A percentile compares a stretch with the other conserved stretches of the same genome.
phyloP scores from a whole-genome alignment of 2,329 filamentous ascomycete genomes.

The Cladorrhinum sp. region DNA sequence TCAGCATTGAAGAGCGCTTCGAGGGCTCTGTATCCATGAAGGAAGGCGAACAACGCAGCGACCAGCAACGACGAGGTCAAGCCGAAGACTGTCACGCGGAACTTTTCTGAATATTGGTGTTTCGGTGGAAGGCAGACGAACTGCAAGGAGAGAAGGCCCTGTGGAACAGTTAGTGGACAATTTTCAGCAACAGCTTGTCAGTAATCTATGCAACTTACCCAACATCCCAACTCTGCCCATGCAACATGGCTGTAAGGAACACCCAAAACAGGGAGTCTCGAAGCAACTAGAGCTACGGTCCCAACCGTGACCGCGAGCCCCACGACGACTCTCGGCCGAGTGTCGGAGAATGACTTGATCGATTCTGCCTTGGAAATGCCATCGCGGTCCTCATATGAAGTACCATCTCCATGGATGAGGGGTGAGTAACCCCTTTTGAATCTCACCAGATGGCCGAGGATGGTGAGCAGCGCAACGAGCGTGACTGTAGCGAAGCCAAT shows the following conservation, averaged over 20 bases:
- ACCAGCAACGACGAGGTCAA: constrained; percentile 28
- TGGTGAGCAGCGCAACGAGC: constrained; percentile 17
- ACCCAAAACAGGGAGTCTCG: constrained; percentile 22
- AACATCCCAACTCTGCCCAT: constrained; percentile 19
- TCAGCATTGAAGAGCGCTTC: constrained; percentile 17
- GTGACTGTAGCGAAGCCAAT: constrained; percentile 7
- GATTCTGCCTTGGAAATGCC: constrained; percentile 35
- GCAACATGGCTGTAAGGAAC: neutral
- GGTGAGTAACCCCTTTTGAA: constrained; percentile 20
- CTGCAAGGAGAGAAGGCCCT: constrained; percentile 31
- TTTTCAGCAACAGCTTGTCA: neutral
- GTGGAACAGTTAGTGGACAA: neutral
- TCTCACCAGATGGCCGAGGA: constrained; percentile 5
- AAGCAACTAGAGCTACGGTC: constrained; percentile 27
- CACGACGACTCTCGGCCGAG: constrained; percentile 27
- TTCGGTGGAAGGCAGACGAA: constrained; percentile 30
- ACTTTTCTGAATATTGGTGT: constrained; percentile 30
- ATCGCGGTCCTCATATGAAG: constrained; percentile 31
- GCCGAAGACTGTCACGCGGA: constrained; percentile 28
- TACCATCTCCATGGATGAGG: constrained; percentile 13
- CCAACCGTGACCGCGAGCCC: constrained; percentile 29
- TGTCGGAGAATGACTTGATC: constrained; percentile 31
- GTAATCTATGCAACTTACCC: constrained; percentile 18
- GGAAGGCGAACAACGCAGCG: constrained; percentile 26
- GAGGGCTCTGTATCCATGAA: constrained; percentile 29